phyloP scores from a whole-genome alignment of 768 basidiomycete species.

The Naganishia antarctica region DNA sequence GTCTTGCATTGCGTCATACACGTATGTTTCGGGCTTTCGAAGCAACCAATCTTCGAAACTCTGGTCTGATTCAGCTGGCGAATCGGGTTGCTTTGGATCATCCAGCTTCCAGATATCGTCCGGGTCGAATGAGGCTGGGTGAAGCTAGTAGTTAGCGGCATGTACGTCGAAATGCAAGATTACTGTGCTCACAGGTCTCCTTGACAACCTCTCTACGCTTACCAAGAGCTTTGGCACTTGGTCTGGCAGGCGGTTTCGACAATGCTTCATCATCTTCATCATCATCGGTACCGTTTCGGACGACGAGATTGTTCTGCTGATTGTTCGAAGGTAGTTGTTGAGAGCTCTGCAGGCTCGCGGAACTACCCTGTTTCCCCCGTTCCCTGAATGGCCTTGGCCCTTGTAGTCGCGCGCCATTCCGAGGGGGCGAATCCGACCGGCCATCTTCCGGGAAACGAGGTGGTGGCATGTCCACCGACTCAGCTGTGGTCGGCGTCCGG shows the following conservation, averaged over 20 bases:
- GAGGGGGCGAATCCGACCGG: constrained; percentile 22
- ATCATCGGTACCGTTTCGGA: constrained; percentile 13
- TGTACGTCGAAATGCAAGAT: constrained; percentile 5
- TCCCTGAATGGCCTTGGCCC: constrained; percentile 27
- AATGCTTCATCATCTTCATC: constrained; percentile 36
- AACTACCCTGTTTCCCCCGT: constrained; percentile 22
- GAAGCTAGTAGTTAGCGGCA: constrained; percentile 3
- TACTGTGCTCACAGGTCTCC: constrained; percentile 53
- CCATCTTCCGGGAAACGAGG: constrained; percentile 23
- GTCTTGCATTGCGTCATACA: constrained; percentile 66
- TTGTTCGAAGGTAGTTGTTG: constrained; percentile 15
- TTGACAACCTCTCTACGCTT: constrained; percentile 62
- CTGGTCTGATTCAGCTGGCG: constrained; percentile 39
- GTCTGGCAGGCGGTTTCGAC: constrained; percentile 50
- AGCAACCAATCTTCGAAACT: constrained; percentile 36
- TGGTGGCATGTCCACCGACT: background rate
- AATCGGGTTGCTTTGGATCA: constrained; percentile 25
- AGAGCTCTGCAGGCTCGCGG: constrained; percentile 20
- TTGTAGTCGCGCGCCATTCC: constrained; percentile 20
- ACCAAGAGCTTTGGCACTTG: constrained; percentile 81
- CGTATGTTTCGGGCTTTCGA: constrained; percentile 59
- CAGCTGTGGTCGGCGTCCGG: constrained; percentile 25
- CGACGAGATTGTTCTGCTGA: constrained; percentile 10
- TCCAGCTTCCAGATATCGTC: constrained; percentile 59
- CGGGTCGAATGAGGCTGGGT: constrained; percentile 55